Evolutionary conservation across 805 yeast genomes (phyloP).

Genomic region (Maudiozyma turicensis): DNA sequence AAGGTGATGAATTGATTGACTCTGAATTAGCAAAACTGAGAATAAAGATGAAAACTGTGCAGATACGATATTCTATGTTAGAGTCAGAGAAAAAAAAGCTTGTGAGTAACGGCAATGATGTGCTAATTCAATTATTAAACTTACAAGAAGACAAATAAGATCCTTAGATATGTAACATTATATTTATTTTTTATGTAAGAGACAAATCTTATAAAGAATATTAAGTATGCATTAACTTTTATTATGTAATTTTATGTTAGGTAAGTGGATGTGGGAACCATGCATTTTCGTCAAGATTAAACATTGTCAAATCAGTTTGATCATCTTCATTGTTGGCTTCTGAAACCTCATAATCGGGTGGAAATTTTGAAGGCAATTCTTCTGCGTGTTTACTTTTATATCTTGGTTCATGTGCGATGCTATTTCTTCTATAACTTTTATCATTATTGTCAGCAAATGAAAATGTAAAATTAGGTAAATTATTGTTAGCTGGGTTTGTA

Average conservation of each 20-base stretch:
- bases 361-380: neutral
- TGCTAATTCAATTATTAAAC: neutral
- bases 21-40: constrained; percentile 2
- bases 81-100: neutral
- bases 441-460: neutral
- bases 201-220: no score
- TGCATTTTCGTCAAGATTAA: constrained; percentile 15
- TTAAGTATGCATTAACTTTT: no score
- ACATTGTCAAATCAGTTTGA: constrained; percentile 26
- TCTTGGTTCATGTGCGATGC: neutral
- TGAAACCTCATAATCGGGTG: neutral
- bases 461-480: neutral
- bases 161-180: no score
- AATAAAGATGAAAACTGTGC: constrained; percentile 5
- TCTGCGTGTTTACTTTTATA: neutral
- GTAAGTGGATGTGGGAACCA: constrained; percentile 20
- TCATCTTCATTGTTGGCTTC: neutral
- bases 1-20: neutral
- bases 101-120: neutral
- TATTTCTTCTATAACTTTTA: neutral
- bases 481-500: neutral
- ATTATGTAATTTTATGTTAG: neutral
- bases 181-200: no score
- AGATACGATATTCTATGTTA: constrained; percentile 6
- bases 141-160: no score